Conservation (phyloP, 306 rosid genomes). For the Delonix regia region DNA sequence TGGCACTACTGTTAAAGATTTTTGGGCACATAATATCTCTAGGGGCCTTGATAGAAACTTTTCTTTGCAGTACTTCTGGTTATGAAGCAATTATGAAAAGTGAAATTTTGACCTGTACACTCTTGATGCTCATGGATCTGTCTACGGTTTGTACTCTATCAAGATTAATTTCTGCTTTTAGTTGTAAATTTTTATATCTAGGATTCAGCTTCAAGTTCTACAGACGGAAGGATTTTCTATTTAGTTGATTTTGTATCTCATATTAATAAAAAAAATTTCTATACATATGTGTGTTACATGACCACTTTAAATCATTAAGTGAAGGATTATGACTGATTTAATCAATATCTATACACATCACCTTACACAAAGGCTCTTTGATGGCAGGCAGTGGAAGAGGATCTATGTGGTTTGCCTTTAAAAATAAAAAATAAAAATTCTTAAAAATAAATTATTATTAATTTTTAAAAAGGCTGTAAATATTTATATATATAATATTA, state of each 20-base stretch:
- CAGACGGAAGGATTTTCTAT: background rate
- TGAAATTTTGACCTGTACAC: background rate
- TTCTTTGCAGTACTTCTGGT: background rate
- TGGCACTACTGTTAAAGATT: constrained; percentile 24
- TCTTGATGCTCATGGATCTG: background rate
- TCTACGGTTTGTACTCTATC: background rate
- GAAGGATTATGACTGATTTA: no score
- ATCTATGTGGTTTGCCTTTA: no score
- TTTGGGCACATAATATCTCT: background rate
- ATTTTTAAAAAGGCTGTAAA: no score
- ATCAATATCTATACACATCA: background rate
- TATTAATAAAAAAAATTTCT: background rate
- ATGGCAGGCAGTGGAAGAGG: no score
- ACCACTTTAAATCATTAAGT: no score
- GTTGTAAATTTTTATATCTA: background rate
- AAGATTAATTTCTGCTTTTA: background rate
- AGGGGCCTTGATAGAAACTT: constrained; percentile 33
- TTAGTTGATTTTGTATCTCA: background rate
- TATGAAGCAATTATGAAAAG: background rate
- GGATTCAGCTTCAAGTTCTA: background rate
- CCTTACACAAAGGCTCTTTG: background rate
- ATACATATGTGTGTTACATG: background rate
- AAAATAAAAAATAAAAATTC: no score
- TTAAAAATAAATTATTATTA: no score
- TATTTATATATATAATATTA: no score